phyloP scores from a whole-genome alignment of 2,329 filamentous ascomycete species.

The Epichloe sp. region DNA sequence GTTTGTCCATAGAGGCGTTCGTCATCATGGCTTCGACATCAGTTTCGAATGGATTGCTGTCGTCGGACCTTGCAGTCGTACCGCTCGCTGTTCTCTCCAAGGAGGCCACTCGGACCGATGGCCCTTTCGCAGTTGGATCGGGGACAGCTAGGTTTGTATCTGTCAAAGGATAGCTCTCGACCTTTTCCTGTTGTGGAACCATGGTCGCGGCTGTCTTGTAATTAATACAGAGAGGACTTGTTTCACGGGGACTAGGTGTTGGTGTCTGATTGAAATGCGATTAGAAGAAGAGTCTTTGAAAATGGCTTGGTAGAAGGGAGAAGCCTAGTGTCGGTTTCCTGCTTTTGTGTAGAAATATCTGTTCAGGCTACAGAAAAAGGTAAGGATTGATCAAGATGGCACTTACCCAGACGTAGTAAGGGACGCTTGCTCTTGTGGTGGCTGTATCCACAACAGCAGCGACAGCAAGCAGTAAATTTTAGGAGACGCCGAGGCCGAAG shows the following conservation, averaged over 20 bases:
- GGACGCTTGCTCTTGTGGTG: background rate
- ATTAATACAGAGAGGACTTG: too few relatives aligned
- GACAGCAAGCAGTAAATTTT: background rate
- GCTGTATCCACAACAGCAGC: background rate
- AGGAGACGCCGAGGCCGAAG: too few relatives aligned
- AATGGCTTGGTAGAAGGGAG: background rate
- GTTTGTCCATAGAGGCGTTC: slow-evolving; percentile 21
- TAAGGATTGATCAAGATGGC: background rate
- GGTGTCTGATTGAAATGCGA: background rate
- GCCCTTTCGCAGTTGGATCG: slow-evolving; percentile 11
- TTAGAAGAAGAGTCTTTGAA: background rate
- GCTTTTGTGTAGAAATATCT: background rate
- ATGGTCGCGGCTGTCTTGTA: slow-evolving; percentile 2
- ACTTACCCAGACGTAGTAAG: background rate
- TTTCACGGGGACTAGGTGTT: too few relatives aligned
- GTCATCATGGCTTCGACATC: slow-evolving; percentile 42
- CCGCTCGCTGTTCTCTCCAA: slow-evolving; percentile 17
- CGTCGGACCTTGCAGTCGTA: slow-evolving; percentile 31
- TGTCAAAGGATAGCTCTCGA: slow-evolving; percentile 9
- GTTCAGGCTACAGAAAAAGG: background rate
- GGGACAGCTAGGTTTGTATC: slow-evolving; percentile 13
- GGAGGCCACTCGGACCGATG: background rate
- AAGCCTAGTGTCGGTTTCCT: background rate
- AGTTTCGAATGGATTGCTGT: slow-evolving; percentile 40
- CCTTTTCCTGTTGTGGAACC: slow-evolving; percentile 15